Evolutionary conservation across 139 green algal species (phyloP), one percentile per base, ranked within the genome.

Genomic region (Parachlorella kessleri): DNA sequence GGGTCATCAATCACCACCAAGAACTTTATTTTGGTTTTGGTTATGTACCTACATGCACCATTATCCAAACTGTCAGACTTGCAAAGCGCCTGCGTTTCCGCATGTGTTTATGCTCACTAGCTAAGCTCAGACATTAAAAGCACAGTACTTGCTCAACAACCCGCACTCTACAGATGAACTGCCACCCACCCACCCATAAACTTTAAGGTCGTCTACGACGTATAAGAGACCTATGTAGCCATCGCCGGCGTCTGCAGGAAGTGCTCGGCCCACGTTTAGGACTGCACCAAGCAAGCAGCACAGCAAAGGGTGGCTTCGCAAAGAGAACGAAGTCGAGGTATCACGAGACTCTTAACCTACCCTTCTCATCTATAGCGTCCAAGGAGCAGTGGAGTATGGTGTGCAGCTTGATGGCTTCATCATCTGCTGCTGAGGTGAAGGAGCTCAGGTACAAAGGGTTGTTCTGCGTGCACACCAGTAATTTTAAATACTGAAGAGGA

Each of bases 351-450:
- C n/a, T n/a, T n/a, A n/a, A n/a, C 30, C 32, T 66, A 95, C 92
- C 81, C 68, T 92, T 96, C 81, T 96, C 93, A 38, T 97, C 93
- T 35, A 97, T 86, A 1, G 92, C 90, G 76, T 97, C 93, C 18
- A 97, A 82, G 14, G 92, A 80, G 79, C 91, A 95, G 76, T 97
- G 93, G 8, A 97, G 86, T 28, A 96, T 89, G 67, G 94, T 95
- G 70, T 97, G 93, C n/a, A 97, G 93, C 55, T 91, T 92, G n/a
- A 95, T 74, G 6, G 82, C 72, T 3, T 93, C 80, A 23, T 95
- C 92, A 1, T 86, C 80, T 0, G 74, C 80, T 9, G 41, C 70
- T 59, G 48, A 18, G 14, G 48, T 59, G n/a, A 93, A 92, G 14
- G 79, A 88, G 79, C 89, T 54, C 42, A 97, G 84, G 72, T 93